A percentile compares a stretch with the other conserved stretches of the same genome.
Conservation (phyloP, 2,329 filamentous ascomycete genomes). For the Diaporthe citriasiana region DNA sequence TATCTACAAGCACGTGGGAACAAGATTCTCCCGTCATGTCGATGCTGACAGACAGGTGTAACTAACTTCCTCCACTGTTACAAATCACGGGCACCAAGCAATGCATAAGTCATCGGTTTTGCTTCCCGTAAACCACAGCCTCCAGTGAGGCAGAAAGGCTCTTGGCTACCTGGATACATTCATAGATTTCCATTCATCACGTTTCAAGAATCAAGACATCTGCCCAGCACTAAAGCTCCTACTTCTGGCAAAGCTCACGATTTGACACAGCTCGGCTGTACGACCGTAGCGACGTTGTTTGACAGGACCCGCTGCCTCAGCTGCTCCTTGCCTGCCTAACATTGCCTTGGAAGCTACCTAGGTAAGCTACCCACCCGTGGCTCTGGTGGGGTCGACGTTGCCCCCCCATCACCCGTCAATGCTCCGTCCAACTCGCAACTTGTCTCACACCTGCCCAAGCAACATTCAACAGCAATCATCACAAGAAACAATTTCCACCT, state of each 20-base stretch:
- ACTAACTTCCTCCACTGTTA: neutral
- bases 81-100: slow-evolving; percentile 27
- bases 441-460: slow-evolving; percentile 17
- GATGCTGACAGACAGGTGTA: neutral
- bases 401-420: slow-evolving; percentile 17
- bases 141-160: slow-evolving; percentile 1
- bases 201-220: neutral
- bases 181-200: neutral
- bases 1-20: neutral
- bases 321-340: neutral
- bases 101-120: slow-evolving; percentile 13
- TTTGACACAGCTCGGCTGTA: neutral
- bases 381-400: slow-evolving; percentile 39
- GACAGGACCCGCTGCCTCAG: neutral
- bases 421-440: slow-evolving; percentile 28
- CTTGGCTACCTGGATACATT: neutral
- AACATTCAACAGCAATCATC: neutral
- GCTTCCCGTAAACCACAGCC: neutral
- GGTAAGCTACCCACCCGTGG: slow-evolving; percentile 4
- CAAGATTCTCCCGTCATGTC: neutral
- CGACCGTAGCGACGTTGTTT: neutral
- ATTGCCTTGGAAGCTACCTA: slow-evolving; percentile 3
- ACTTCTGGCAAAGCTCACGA: neutral
- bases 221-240: neutral
- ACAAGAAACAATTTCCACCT: slow-evolving; percentile 26